These are phyloP conservation scores for Begonia fuchsioides DNA, from an alignment of 306 rosid genomes.

Conservation along the genomic window DNA sequence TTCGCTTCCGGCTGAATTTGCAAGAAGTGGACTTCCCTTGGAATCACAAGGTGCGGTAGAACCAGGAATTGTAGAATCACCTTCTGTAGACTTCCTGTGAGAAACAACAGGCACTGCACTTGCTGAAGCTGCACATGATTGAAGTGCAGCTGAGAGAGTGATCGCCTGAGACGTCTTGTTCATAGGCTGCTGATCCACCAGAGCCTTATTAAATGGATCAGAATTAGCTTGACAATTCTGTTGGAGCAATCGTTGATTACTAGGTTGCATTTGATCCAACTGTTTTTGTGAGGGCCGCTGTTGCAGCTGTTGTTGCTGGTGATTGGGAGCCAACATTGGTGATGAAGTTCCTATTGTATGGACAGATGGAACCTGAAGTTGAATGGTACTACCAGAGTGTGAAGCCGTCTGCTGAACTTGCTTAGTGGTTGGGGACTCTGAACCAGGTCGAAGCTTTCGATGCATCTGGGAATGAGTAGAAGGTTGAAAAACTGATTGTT, in stretches of 20 bases:
- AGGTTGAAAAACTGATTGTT: slow-evolving; percentile 47
- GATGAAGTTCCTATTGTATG: slow-evolving; percentile 33
- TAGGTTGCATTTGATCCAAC: slow-evolving; percentile 47
- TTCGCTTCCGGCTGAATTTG: slow-evolving; percentile 50
- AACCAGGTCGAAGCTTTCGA: slow-evolving; percentile 45
- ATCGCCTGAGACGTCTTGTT: slow-evolving; percentile 32
- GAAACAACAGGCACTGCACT: slow-evolving; percentile 28
- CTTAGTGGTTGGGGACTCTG: slow-evolving; percentile 41
- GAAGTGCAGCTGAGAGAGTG: slow-evolving; percentile 32
- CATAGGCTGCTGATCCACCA: slow-evolving; percentile 42
- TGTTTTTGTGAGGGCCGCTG: slow-evolving; percentile 44
- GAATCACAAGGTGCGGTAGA: slow-evolving; percentile 31
- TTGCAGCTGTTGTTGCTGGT: slow-evolving; percentile 20
- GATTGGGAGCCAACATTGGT: slow-evolving; percentile 26
- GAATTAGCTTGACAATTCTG: slow-evolving; percentile 41
- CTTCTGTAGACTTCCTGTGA: slow-evolving; percentile 66
- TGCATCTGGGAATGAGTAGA: slow-evolving; percentile 58
- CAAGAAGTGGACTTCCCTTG: slow-evolving; percentile 35
- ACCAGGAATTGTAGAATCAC: slow-evolving; percentile 40
- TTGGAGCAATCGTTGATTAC: slow-evolving; percentile 42
- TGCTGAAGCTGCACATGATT: slow-evolving; percentile 34
- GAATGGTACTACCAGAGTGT: slow-evolving; percentile 44
- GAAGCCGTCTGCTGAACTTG: slow-evolving; percentile 47
- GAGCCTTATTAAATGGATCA: slow-evolving; percentile 43
- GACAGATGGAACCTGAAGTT: slow-evolving; percentile 34